Conservation (phyloP, 2,329 filamentous ascomycete species). For the Fusarium solani-melongenae region DNA sequence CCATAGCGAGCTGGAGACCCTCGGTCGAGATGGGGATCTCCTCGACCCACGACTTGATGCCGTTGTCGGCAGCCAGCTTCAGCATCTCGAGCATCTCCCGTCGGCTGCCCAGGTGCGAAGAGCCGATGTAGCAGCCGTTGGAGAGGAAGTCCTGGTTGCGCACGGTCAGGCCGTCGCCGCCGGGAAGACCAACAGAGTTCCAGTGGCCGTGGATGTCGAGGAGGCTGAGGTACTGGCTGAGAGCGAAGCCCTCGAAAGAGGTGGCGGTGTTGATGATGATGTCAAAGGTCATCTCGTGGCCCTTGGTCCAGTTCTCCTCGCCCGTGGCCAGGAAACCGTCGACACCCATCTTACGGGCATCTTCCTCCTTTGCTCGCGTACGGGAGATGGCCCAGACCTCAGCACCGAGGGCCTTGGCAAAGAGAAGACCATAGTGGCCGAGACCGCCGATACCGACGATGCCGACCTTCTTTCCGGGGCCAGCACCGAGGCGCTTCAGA, state of each 20-base stretch:
- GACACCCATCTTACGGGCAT: slow-evolving; percentile 68
- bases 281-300: slow-evolving; percentile 74
- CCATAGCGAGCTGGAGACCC: slow-evolving; percentile 76
- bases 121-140: slow-evolving; percentile 80
- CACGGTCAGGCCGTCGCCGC: slow-evolving; percentile 77
- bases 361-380: slow-evolving; percentile 68
- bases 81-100: slow-evolving; percentile 79
- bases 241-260: slow-evolving; percentile 74
- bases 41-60: slow-evolving; percentile 77
- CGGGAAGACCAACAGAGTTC: slow-evolving; percentile 83
- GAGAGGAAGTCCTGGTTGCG: slow-evolving; percentile 78
- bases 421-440: slow-evolving; percentile 77
- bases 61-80: slow-evolving; percentile 75
- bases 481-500: slow-evolving; percentile 78
- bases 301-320: slow-evolving; percentile 67
- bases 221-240: slow-evolving; percentile 78
- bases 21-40: slow-evolving; percentile 78
- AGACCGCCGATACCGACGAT: slow-evolving; percentile 79
- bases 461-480: slow-evolving; percentile 82
- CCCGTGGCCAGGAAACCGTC: slow-evolving; percentile 69
- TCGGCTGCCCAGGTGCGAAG: slow-evolving; percentile 76
- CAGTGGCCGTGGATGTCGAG: slow-evolving; percentile 85
- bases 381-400: slow-evolving; percentile 72
- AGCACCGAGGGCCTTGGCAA: slow-evolving; percentile 74
- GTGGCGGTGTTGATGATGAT: slow-evolving; percentile 82